Conservation (phyloP, 805 yeast genomes). For the Isabelozyma pseudorhagii region DNA sequence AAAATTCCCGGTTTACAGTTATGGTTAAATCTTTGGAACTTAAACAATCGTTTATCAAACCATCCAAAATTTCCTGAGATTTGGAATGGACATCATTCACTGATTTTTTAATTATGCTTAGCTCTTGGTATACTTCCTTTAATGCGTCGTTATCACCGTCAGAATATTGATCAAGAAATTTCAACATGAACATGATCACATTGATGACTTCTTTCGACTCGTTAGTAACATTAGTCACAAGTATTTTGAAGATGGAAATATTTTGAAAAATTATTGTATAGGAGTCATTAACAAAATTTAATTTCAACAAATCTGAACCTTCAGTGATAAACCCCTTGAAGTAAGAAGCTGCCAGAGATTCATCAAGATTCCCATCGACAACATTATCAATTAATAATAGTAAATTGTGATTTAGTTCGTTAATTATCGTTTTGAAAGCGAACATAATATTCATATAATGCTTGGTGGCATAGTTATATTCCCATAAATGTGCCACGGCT, state of each 20-base stretch:
- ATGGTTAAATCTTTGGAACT: slow-evolving; percentile 1
- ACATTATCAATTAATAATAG: not conserved
- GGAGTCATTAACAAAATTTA: slow-evolving; percentile 1
- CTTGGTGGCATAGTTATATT: slow-evolving; percentile 6
- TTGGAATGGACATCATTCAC: not conserved
- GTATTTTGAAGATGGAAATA: not conserved
- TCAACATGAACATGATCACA: not conserved
- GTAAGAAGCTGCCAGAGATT: not conserved
- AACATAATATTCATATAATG: not conserved
- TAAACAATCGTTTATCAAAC: not conserved
- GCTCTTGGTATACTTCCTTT: not conserved
- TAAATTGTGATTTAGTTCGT: slow-evolving; percentile 1
- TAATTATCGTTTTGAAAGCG: not conserved
- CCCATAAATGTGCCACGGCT: slow-evolving; percentile 6
- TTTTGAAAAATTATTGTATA: slow-evolving; percentile 1
- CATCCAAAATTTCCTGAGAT: not conserved
- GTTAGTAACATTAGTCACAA: not conserved
- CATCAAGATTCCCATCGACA: not conserved
- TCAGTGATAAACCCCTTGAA: slow-evolving; percentile 1
- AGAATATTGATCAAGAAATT: not conserved
- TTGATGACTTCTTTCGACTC: not conserved
- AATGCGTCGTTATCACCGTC: not conserved
- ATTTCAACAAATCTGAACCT: not conserved
- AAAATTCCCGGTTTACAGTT: too few species aligned
- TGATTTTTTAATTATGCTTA: not conserved